These are phyloP conservation scores for Termitomyces sp. DNA, from an alignment of 768 basidiomycete genomes.

Conservation along the genomic window DNA sequence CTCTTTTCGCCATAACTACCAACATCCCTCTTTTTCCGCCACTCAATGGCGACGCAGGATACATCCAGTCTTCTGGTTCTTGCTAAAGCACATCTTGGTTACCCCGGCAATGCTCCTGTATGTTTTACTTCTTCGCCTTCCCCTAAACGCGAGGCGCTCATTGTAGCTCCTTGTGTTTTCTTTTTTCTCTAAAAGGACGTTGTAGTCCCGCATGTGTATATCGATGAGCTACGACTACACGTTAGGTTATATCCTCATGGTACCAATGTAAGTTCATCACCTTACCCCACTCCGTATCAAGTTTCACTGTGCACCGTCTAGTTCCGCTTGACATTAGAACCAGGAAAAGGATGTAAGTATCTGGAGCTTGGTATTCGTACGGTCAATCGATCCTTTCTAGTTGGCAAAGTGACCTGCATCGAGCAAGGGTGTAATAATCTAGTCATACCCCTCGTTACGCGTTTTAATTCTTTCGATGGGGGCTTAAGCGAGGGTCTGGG, in stretches of 20 bases:
- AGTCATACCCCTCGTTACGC: constrained; percentile 28
- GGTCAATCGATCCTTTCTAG: constrained; percentile 20
- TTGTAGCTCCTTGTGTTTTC: not conserved
- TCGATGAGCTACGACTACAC: constrained; percentile 32
- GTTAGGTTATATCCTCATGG: constrained; percentile 28
- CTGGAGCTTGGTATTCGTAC: not conserved
- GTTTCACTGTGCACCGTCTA: constrained; percentile 10
- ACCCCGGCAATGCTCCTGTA: constrained; percentile 4
- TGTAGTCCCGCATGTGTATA: constrained; percentile 29
- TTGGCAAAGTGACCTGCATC: constrained; percentile 40
- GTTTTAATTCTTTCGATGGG: constrained; percentile 31
- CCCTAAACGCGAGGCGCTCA: not conserved
- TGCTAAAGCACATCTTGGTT: constrained; percentile 13
- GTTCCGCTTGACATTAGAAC: constrained; percentile 36
- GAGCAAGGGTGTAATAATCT: constrained; percentile 39
- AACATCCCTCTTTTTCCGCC: not conserved
- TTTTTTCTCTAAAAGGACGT: not conserved
- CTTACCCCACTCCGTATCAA: not conserved
- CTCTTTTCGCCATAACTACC: not conserved
- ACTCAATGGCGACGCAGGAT: constrained; percentile 4
- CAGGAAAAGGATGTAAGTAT: constrained; percentile 35
- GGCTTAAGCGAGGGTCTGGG: constrained; percentile 42
- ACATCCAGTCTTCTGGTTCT: not conserved
- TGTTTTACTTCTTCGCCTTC: not conserved
- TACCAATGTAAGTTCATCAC: constrained; percentile 24